phyloP scores from a whole-genome alignment of 257 asterid genomes.

The Lantana camara region DNA sequence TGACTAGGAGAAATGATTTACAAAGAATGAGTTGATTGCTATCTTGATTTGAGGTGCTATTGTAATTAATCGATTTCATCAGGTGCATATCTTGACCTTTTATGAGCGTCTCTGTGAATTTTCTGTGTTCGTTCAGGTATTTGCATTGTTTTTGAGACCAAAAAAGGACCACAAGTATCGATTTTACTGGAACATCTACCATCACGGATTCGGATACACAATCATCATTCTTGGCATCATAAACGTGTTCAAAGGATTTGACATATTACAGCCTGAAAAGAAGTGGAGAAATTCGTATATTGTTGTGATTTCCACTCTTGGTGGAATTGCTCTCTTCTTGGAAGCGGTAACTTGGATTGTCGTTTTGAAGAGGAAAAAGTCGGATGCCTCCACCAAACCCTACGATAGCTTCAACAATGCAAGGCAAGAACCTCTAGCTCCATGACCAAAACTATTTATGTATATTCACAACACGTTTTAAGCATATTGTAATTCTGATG shows the following conservation, averaged over 20 bases:
- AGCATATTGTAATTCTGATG: background rate
- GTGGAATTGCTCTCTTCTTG: slow-evolving; percentile 49
- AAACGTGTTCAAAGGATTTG: slow-evolving; percentile 79
- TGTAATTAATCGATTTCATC: background rate
- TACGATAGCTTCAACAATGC: slow-evolving; percentile 44
- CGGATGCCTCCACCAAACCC: slow-evolving; percentile 55
- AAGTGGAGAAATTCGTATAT: slow-evolving; percentile 71
- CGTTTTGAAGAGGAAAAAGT: slow-evolving; percentile 56
- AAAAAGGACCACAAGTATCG: slow-evolving; percentile 78
- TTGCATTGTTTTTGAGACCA: slow-evolving; percentile 80
- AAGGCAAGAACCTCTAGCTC: slow-evolving; percentile 42
- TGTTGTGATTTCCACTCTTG: slow-evolving; percentile 48
- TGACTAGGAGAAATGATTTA: background rate
- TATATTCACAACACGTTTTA: background rate
- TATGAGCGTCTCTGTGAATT: background rate
- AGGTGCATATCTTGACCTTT: background rate
- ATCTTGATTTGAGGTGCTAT: slow-evolving; percentile 17
- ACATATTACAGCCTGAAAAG: slow-evolving; percentile 58
- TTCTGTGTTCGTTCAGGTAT: slow-evolving; percentile 42
- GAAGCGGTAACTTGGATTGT: slow-evolving; percentile 77
- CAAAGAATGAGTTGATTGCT: background rate
- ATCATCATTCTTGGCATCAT: slow-evolving; percentile 62
- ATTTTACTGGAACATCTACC: slow-evolving; percentile 85
- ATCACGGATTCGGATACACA: slow-evolving; percentile 64
- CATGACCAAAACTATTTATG: slow-evolving; percentile 24